A percentile compares a stretch with the other conserved stretches of the same genome.
These are phyloP conservation scores for Lathyrus aphaca DNA, from an alignment of 306 rosid genomes.

Conservation along the genomic window DNA sequence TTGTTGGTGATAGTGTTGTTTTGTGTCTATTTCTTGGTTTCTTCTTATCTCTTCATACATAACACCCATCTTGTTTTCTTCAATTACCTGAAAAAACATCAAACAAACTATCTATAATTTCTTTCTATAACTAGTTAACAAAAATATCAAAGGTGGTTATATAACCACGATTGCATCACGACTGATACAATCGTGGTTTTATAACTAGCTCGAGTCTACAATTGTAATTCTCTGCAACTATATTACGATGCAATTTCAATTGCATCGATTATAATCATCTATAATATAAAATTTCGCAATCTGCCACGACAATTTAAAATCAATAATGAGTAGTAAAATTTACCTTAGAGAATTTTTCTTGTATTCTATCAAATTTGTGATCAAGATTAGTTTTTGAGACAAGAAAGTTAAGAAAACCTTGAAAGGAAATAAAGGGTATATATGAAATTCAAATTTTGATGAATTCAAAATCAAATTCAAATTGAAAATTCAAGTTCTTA, in stretches of 20 bases:
- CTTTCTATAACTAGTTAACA: neutral
- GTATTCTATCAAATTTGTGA: slow-evolving; percentile 23
- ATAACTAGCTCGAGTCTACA: neutral
- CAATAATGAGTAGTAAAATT: neutral
- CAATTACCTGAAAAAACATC: slow-evolving; percentile 35
- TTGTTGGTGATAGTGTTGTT: slow-evolving; percentile 41
- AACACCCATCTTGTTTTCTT: slow-evolving; percentile 52
- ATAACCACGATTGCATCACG: too few species aligned
- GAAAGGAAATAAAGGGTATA: slow-evolving; percentile 26
- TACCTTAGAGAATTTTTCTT: slow-evolving; percentile 31
- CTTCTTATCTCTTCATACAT: slow-evolving; percentile 56
- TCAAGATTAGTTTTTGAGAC: slow-evolving; percentile 27
- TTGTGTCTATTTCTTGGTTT: slow-evolving; percentile 61
- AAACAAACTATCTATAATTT: neutral
- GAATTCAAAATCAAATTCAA: slow-evolving; percentile 24
- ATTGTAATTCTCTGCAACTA: neutral
- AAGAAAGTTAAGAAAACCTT: neutral
- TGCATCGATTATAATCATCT: neutral
- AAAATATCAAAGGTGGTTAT: too few species aligned
- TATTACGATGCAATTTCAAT: neutral
- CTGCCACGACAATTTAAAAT: neutral
- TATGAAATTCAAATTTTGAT: slow-evolving; percentile 7
- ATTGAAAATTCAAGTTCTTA: slow-evolving; percentile 31
- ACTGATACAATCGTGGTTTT: neutral
- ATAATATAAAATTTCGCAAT: neutral